Percentiles rank a stretch among this genome's conserved stretches.
Conservation (phyloP, 306 rosid genomes). For the Purshia tridentata region DNA sequence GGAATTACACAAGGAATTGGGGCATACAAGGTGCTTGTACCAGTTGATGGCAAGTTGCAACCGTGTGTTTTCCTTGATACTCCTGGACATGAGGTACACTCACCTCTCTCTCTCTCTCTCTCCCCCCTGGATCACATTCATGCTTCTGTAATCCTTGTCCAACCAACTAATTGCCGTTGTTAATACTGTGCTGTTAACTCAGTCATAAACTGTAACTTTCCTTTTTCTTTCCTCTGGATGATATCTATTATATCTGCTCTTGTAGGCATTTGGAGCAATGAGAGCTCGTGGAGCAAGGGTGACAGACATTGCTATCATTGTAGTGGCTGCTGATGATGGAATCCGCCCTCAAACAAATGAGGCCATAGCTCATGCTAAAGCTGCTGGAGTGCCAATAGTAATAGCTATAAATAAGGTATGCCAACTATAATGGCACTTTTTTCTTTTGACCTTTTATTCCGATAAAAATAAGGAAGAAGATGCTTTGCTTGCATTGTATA, state of each 20-base stretch:
- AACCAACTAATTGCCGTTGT: constrained; percentile 17
- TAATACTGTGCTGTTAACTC: constrained; percentile 16
- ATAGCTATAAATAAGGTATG: constrained; percentile 94
- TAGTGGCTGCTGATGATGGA: constrained; percentile 99
- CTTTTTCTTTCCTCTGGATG: constrained; percentile 31
- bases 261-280: constrained; percentile 99
- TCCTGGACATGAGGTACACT: constrained; percentile 92
- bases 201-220: constrained; percentile 20
- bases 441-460: constrained; percentile 3
- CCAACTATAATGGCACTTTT: constrained; percentile 14
- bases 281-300: constrained; percentile 99
- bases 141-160: constrained; percentile 11
- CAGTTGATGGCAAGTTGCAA: constrained; percentile 74
- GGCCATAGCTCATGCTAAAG: constrained; percentile 98
- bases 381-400: constrained; percentile 92
- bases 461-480: constrained; percentile 7
- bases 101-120: constrained; percentile 5
- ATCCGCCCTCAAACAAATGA: constrained; percentile 97
- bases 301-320: constrained; percentile 90
- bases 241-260: constrained; percentile 36
- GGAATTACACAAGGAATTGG: constrained; percentile 99
- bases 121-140: not conserved
- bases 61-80: constrained; percentile 96
- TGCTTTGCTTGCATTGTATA: constrained; percentile 22
- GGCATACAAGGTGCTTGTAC: constrained; percentile 84